Evolutionary conservation across 768 basidiomycete genomes (phyloP), one percentile per base, ranked within the genome.

Genomic region (Leccinum truebloodii): DNA sequence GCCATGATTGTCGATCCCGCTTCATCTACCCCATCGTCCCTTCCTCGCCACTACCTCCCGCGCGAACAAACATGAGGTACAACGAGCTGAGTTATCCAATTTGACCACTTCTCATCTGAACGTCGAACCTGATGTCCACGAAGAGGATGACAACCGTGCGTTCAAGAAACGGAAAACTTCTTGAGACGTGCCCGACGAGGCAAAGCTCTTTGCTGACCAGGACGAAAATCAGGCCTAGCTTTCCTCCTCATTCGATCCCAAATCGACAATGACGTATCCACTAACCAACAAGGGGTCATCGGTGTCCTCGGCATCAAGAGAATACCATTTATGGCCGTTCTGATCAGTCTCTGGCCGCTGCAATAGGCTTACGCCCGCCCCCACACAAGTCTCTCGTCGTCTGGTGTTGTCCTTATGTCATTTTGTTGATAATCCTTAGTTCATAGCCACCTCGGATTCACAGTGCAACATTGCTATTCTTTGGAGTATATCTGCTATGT

Each of bases 111-210:
- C 73, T 68, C 49, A 70, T 76, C 48, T 60, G 64, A 35, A 71
- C 24, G 60, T 74, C 57, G 69, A 71, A 44, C 73, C 77, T n/a
- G 79, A 79, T 1, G 4, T 52, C n/a, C 62, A 85, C 28, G 81
- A 82, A n/a, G 83, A 79, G 24, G 89, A 88, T 49, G 79, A 79
- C 10, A 73, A 76, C 44, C 86, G 86, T 18, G 85, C 79, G 4
- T 82, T 81, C 67, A 93, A 94, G 80, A 89, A 90, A 72, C 82
- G 87, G 63, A 80, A 89, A 52, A 88, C 90, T 5, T 91, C 90
- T 1, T 88, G 89, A 3, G 81, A 86, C 34, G 75, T 77, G 0
- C 84, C 84, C 26, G 82, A 76, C 10, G 75, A 75, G 34, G 77
- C 77, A 26, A 71, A 62, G 20, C 60, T 73, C 3, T 82, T 85